Conservation (phyloP, 768 basidiomycete genomes). For the Russula sp. region DNA sequence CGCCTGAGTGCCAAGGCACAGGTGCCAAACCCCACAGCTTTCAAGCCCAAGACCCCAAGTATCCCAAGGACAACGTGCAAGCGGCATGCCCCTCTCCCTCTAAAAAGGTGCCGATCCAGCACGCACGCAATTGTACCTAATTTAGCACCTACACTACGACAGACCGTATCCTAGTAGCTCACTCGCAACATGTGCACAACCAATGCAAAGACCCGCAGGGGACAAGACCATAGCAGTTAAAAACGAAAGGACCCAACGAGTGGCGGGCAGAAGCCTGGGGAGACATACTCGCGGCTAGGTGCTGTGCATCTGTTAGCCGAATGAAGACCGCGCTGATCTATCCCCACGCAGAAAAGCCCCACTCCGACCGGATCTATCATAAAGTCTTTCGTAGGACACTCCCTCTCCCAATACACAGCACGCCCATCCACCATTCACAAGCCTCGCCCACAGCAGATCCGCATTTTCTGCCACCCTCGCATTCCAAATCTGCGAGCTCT, state of each 20-base stretch:
- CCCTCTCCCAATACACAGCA: background rate
- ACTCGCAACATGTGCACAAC: background rate
- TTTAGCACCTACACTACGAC: background rate
- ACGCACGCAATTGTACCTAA: no score
- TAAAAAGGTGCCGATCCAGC: no score
- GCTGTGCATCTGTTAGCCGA: constrained; percentile 90
- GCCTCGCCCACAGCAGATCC: constrained; percentile 55
- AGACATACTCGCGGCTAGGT: constrained; percentile 41
- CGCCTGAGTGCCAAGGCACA: no score
- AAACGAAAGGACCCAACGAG: background rate
- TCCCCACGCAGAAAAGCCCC: constrained; percentile 57
- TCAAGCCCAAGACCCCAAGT: no score
- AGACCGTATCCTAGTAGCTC: background rate
- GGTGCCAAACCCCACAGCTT: no score
- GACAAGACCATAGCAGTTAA: background rate
- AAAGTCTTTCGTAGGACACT: constrained; percentile 74
- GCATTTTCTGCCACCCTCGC: constrained; percentile 95
- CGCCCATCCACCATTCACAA: background rate
- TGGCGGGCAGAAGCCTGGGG: no score
- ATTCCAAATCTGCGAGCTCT: constrained; percentile 88
- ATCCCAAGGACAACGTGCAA: no score
- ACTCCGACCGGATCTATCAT: constrained; percentile 88
- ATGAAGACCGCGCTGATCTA: constrained; percentile 73
- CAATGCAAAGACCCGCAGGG: background rate
- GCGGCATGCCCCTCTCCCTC: no score